Conservation (phyloP, 2,329 filamentous ascomycete species). For the Pochonia chlamydosporia region DNA sequence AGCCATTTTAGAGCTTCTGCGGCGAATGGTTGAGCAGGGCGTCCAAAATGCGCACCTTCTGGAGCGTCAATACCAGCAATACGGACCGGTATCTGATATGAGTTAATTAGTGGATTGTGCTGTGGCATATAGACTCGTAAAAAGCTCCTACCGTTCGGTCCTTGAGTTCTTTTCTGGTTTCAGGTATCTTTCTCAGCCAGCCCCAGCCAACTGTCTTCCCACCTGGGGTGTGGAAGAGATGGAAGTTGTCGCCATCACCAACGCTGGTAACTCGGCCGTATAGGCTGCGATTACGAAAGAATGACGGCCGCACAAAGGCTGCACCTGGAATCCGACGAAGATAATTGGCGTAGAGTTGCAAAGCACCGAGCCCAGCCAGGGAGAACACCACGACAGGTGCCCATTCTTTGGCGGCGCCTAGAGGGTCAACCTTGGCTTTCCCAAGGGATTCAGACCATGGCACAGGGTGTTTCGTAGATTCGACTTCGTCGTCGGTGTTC, state of each 20-base stretch:
- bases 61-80: constrained; percentile 92
- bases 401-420: constrained; percentile 33
- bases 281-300: constrained; percentile 69
- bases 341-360: constrained; percentile 64
- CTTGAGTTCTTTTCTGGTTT: constrained; percentile 61
- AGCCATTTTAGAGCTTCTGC: constrained; percentile 80
- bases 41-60: constrained; percentile 87
- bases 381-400: constrained; percentile 32
- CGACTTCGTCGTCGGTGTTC: constrained; percentile 14
- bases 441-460: constrained; percentile 34
- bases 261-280: constrained; percentile 88
- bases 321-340: constrained; percentile 79
- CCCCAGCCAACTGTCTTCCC: constrained; percentile 84
- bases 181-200: constrained; percentile 76
- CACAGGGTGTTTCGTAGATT: constrained; percentile 19
- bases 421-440: constrained; percentile 18
- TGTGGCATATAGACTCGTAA: not conserved
- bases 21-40: constrained; percentile 76
- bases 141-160: constrained; percentile 63
- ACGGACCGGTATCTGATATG: constrained; percentile 69
- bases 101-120: not conserved
- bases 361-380: constrained; percentile 29
- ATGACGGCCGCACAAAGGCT: constrained; percentile 65
- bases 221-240: constrained; percentile 91
- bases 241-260: constrained; percentile 94